Percentiles rank a stretch among this genome's conserved stretches.
Conservation (phyloP, 352 stramenopile genomes). For the Pythium aquatile region DNA sequence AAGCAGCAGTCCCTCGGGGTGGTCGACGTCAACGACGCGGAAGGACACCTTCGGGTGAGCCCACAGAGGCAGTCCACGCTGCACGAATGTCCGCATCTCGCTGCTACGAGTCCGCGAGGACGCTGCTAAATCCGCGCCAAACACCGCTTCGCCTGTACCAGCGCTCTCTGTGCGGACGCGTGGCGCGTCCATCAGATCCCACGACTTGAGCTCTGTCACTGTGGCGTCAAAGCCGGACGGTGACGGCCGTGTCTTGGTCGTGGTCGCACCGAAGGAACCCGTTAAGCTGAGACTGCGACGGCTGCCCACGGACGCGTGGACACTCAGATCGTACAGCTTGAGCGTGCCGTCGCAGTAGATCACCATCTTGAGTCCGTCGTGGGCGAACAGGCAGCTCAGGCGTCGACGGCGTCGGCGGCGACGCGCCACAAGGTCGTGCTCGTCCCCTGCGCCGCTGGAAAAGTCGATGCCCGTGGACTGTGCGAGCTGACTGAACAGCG, state of each 20-base stretch:
- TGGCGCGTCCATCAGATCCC: constrained; percentile 38
- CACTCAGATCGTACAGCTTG: constrained; percentile 64
- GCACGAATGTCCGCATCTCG: constrained; percentile 66
- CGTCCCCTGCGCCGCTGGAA: constrained; percentile 30
- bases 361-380: constrained; percentile 62
- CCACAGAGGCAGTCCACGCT: constrained; percentile 66
- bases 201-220: constrained; percentile 59
- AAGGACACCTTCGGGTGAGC: constrained; percentile 77
- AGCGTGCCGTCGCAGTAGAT: constrained; percentile 61
- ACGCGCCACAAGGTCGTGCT: constrained; percentile 45
- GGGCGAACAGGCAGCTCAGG: constrained; percentile 63
- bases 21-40: constrained; percentile 47
- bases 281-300: constrained; percentile 6
- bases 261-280: constrained; percentile 17
- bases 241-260: constrained; percentile 50
- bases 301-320: constrained; percentile 12
- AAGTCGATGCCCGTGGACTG: constrained; percentile 60
- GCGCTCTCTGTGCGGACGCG: constrained; percentile 22
- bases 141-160: background rate
- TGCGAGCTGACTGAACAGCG: constrained; percentile 62
- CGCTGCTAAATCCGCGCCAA: constrained; percentile 4
- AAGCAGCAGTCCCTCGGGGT: constrained; percentile 52
- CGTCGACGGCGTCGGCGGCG: constrained; percentile 51
- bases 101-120: constrained; percentile 7
- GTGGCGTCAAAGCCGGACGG: constrained; percentile 69